A percentile compares a stretch with the other conserved stretches of the same genome.
Conservation (phyloP, 2,329 filamentous ascomycete genomes). For the Fusarium annulatum region DNA sequence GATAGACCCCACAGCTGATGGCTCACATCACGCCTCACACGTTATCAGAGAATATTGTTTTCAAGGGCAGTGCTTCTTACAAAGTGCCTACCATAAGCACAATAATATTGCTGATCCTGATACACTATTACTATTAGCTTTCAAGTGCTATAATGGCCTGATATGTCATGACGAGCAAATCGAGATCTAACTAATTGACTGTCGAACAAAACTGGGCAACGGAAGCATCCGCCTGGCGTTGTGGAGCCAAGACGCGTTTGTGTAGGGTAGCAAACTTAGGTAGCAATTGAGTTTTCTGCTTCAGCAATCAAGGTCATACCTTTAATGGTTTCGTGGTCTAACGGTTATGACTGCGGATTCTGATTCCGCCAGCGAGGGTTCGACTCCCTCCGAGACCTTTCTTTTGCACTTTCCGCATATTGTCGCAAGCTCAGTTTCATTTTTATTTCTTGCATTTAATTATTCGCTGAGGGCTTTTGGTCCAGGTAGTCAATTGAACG, state of each 20-base stretch:
- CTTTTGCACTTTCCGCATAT: not conserved
- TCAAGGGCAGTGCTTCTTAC: not conserved
- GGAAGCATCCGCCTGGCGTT: accelerated
- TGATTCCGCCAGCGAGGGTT: constrained; percentile 4
- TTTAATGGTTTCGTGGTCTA: not conserved
- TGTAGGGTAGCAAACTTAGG: not conserved
- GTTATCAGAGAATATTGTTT: not conserved
- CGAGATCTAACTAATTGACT: accelerated
- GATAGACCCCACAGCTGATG: no score
- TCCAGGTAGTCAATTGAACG: not conserved
- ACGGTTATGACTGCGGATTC: constrained; percentile 4
- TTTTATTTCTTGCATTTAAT: not conserved
- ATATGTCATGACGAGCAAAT: accelerated
- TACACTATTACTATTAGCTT: accelerated
- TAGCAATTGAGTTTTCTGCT: accelerated
- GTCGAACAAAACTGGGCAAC: accelerated
- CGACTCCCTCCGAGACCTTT: constrained; percentile 1
- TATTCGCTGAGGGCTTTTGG: accelerated
- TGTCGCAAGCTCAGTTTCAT: accelerated
- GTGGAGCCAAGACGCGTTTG: accelerated
- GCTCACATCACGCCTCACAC: no score
- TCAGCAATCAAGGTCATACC: not conserved
- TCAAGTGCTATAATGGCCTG: accelerated
- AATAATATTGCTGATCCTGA: accelerated
- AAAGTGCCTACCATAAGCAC: accelerated